phyloP scores from a whole-genome alignment of 176 grass and related monocot genomes.

The Panicum miliaceum region DNA sequence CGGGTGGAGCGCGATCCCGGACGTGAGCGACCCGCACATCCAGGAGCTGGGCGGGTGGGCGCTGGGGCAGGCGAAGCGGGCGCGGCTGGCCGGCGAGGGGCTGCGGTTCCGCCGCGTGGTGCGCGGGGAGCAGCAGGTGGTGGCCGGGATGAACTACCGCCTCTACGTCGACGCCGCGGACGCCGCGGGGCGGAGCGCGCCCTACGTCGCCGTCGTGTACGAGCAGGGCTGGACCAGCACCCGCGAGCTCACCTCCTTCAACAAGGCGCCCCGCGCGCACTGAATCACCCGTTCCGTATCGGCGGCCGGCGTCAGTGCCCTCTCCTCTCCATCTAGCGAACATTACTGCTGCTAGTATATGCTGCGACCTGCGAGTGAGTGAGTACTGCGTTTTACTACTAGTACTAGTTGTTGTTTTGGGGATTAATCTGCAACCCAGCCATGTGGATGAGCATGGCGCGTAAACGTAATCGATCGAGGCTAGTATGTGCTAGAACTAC shows the following conservation, averaged over 20 bases:
- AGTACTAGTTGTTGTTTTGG: neutral
- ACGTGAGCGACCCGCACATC: constrained; percentile 27
- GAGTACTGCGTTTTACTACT: neutral
- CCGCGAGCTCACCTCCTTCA: constrained; percentile 52
- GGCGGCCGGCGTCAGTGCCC: neutral
- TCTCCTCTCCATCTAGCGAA: neutral
- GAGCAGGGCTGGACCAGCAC: constrained; percentile 54
- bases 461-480: neutral
- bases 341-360: neutral
- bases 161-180: constrained; percentile 30
- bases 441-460: neutral
- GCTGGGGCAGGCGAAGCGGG: constrained; percentile 26
- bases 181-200: neutral
- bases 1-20: constrained; percentile 38
- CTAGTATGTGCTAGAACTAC: no score
- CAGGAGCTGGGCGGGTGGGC: constrained; percentile 54
- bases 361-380: neutral
- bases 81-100: neutral
- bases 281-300: neutral
- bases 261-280: neutral
- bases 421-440: neutral
- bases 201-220: constrained; percentile 50
- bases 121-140: constrained; percentile 53
- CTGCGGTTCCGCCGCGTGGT: constrained; percentile 40
- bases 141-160: constrained; percentile 56